Evolutionary conservation across 345 rosid species (phyloP), one percentile per base, ranked within the genome.

Genomic region (Passiflora organensis): DNA sequence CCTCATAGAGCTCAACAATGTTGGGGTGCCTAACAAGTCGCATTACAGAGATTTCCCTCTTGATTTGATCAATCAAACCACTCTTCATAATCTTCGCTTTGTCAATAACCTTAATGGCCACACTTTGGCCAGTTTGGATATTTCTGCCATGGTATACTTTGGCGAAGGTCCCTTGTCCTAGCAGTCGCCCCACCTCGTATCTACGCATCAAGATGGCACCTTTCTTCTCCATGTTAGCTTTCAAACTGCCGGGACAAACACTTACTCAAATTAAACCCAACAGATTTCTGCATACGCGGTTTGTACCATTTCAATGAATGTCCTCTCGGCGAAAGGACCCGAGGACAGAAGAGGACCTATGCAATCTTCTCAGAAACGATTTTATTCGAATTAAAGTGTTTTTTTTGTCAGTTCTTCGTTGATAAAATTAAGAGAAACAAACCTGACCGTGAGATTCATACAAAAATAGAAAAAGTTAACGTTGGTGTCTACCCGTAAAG

Each of bases 121-220:
- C 87, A 55, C 75, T 81, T 53, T 86, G 68, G 46, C 85, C 82
- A 0, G 90, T 69, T 36, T 68, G 32, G 38, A 84, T 62, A 70
- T 80, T 84, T 17, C 88, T 67, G 5, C 78, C 93, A 37, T 70
- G 79, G 72, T 86, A 86, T 22, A 90, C 97, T 74, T 90, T 90
- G 10, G 95, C 95, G 6, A 86, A 90, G 13, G 93, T 90, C 28
- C 97, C 97, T 60, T 79, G 77, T 10, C 97, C 95, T n/a, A 86
- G 82, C 56, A 86, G 24, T 39, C 85, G 65, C 9, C 95, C 95
- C 0, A 86, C 19, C 75, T 90, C 97, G n/a, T 75, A 90, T 64
- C 58, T 78, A 0, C 72, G 63, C 97, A 90, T 79, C 60, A 90
- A 51, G 5, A 75, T 59, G 20, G 60, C 44, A 45, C 81, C 76